phyloP scores from a whole-genome alignment of 371 early-diverging fungal genomes.

The Actinomortierella wolfii region DNA sequence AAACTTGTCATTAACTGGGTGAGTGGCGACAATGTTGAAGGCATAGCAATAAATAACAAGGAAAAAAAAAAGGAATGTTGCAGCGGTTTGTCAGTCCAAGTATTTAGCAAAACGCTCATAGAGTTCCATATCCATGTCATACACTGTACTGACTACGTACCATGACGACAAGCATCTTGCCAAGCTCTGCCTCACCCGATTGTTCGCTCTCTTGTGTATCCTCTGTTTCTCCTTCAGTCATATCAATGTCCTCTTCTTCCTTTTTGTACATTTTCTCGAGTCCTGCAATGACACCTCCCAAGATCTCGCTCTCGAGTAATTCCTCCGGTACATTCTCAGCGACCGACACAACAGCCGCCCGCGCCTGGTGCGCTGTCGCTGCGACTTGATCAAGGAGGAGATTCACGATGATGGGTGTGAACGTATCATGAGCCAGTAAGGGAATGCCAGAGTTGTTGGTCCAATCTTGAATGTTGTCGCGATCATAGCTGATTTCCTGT shows the following conservation, averaged over 20 bases:
- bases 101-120: too few species aligned
- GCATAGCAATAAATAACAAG: not conserved
- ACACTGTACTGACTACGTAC: slow-evolving; percentile 44
- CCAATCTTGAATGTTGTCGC: not conserved
- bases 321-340: slow-evolving; percentile 51
- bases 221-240: not conserved
- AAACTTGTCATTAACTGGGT: slow-evolving; percentile 57
- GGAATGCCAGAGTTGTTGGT: slow-evolving; percentile 1
- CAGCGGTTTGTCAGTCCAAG: too few species aligned
- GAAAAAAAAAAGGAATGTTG: not conserved
- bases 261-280: slow-evolving; percentile 21
- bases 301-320: slow-evolving; percentile 57
- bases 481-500: slow-evolving; percentile 6
- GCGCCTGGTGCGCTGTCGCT: slow-evolving; percentile 51
- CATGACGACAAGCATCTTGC: slow-evolving; percentile 63
- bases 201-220: slow-evolving; percentile 6
- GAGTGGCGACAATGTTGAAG: not conserved
- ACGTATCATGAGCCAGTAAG: slow-evolving; percentile 30
- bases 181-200: slow-evolving; percentile 58
- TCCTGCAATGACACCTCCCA: slow-evolving; percentile 57
- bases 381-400: slow-evolving; percentile 60
- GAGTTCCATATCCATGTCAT: not conserved
- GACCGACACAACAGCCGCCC: slow-evolving; percentile 56
- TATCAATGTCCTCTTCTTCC: slow-evolving; percentile 14
- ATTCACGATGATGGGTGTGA: slow-evolving; percentile 52